phyloP scores from a whole-genome alignment of 2,329 filamentous ascomycete species.

The Scytalidium lignicola region DNA sequence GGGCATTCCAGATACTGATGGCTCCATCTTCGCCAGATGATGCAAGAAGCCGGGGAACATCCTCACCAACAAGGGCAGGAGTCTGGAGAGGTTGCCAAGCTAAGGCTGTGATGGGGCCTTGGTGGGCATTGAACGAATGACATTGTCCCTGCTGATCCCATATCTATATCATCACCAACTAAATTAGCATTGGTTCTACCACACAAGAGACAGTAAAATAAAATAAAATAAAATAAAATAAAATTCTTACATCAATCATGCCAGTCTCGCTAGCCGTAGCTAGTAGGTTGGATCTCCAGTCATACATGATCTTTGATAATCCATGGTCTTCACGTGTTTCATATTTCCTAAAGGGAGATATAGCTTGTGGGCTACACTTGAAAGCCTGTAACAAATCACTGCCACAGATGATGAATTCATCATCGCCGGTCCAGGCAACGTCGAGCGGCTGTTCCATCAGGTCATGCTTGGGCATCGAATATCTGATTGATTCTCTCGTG shows the following conservation, averaged over 20 bases:
- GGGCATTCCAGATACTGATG: slow-evolving; percentile 58
- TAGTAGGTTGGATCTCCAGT: slow-evolving; percentile 45
- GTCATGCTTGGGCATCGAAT: slow-evolving; percentile 45
- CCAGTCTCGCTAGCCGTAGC: slow-evolving; percentile 58
- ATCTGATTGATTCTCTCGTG: slow-evolving; percentile 29
- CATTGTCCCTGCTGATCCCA: slow-evolving; percentile 42
- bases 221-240: too few species aligned
- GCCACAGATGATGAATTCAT: slow-evolving; percentile 54
- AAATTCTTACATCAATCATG: slow-evolving; percentile 49
- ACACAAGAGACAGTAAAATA: too few species aligned
- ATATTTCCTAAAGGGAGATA: slow-evolving; percentile 43
- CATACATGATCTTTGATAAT: slow-evolving; percentile 52
- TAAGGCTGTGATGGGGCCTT: slow-evolving; percentile 51
- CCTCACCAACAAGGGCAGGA: slow-evolving; percentile 37
- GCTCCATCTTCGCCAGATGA: slow-evolving; percentile 60
- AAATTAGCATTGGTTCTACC: slow-evolving; percentile 9
- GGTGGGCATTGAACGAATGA: slow-evolving; percentile 53
- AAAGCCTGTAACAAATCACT: slow-evolving; percentile 49
- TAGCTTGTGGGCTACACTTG: slow-evolving; percentile 39
- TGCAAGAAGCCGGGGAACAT: slow-evolving; percentile 40
- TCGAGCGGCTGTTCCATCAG: slow-evolving; percentile 48
- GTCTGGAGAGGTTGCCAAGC: slow-evolving; percentile 54
- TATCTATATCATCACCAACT: slow-evolving; percentile 16
- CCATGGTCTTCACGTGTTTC: slow-evolving; percentile 48
- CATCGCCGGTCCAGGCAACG: slow-evolving; percentile 54